Conservation (phyloP, 2,329 filamentous ascomycete species). For the Claviceps sp. region DNA sequence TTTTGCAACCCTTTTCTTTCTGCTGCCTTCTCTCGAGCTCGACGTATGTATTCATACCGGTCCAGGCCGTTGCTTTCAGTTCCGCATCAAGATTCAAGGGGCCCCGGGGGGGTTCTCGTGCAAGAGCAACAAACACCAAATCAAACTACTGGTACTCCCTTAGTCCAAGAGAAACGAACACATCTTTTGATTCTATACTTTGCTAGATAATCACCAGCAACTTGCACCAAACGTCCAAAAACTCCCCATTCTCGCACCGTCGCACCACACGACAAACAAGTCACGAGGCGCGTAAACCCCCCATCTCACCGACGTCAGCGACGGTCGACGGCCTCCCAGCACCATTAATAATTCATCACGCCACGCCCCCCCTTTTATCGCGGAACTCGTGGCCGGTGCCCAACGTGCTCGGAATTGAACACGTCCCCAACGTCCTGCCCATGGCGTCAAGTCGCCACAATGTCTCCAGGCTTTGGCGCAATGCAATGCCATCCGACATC, state of each 20-base stretch:
- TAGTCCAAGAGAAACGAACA: too few species aligned
- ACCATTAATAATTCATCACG: not conserved
- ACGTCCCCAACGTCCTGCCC: not conserved
- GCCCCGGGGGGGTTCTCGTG: too few species aligned
- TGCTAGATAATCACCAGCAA: too few species aligned
- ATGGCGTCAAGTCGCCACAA: not conserved
- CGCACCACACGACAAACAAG: not conserved
- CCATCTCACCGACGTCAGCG: not conserved
- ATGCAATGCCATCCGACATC: not conserved
- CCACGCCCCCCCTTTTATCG: not conserved
- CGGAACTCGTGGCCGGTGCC: not conserved
- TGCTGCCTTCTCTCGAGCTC: too few species aligned
- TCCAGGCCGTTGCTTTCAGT: too few species aligned
- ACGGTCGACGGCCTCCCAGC: not conserved
- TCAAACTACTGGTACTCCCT: too few species aligned
- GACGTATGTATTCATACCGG: too few species aligned
- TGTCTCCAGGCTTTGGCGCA: not conserved
- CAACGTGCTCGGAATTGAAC: not conserved
- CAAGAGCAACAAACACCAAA: too few species aligned
- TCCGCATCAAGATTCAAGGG: too few species aligned
- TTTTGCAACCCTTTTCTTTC: too few species aligned
- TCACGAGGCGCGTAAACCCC: not conserved
- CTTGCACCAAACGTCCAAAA: too few species aligned
- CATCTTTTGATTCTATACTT: too few species aligned
- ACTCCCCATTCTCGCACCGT: not conserved